Percentiles rank a stretch among this genome's conserved stretches.
These are phyloP conservation scores for Tricholoma sp. DNA, from an alignment of 768 basidiomycete species.

Conservation along the genomic window DNA sequence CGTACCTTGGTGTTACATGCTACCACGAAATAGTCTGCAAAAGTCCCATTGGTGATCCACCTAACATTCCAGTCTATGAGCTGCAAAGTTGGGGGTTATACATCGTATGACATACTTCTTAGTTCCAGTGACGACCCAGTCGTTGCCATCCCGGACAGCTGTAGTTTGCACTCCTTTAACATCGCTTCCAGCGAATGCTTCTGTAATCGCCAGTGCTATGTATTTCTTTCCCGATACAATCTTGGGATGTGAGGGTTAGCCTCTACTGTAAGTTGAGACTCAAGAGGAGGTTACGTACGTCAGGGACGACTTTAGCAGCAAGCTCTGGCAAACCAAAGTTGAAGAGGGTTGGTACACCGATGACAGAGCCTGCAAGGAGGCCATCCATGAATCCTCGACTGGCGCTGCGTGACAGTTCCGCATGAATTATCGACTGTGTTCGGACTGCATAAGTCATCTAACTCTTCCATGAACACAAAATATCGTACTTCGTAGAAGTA, in stretches of 20 bases:
- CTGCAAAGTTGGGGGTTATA: not conserved
- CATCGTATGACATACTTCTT: slow-evolving; percentile 61
- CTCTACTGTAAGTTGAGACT: not conserved
- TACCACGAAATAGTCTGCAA: slow-evolving; percentile 83
- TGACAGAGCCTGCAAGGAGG: slow-evolving; percentile 73
- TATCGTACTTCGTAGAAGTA: slow-evolving; percentile 82
- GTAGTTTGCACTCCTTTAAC: slow-evolving; percentile 82
- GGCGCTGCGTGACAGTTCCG: slow-evolving; percentile 79
- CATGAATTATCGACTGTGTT: slow-evolving; percentile 67
- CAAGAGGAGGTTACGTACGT: slow-evolving; percentile 34
- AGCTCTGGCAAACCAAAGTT: slow-evolving; percentile 83
- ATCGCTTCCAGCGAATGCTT: slow-evolving; percentile 90
- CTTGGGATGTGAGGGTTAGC: slow-evolving; percentile 16
- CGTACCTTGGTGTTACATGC: slow-evolving; percentile 65
- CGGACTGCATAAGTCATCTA: not conserved
- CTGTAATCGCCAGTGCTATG: slow-evolving; percentile 86
- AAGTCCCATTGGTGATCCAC: slow-evolving; percentile 88
- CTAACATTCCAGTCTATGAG: slow-evolving; percentile 26
- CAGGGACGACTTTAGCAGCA: slow-evolving; percentile 63
- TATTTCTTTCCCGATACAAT: slow-evolving; percentile 71
- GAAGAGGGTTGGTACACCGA: slow-evolving; percentile 84
- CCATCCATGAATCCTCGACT: slow-evolving; percentile 89
- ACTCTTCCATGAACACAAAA: not conserved
- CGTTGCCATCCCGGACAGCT: slow-evolving; percentile 78
- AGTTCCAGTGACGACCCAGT: slow-evolving; percentile 88